Evolutionary conservation across 495 filamentous ascomycete species (phyloP).

Genomic region (Xylaria sp.): DNA sequence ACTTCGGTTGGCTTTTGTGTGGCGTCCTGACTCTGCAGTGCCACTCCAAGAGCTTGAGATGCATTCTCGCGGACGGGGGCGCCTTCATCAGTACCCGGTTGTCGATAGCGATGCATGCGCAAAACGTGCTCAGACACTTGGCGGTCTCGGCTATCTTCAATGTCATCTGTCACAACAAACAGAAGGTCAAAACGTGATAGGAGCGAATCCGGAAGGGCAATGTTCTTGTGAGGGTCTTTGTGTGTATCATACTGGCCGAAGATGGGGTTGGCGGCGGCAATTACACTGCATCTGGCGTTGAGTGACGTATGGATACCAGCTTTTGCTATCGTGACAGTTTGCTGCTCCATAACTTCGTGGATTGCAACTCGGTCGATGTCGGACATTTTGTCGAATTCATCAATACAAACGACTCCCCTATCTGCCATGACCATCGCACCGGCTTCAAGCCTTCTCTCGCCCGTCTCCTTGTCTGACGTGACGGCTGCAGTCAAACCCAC

Average conservation of each 20-base stretch:
- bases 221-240: slow-evolving; percentile 98
- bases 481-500: slow-evolving; percentile 98
- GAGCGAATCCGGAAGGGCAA: slow-evolving; percentile 95
- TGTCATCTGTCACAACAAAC: slow-evolving; percentile 98
- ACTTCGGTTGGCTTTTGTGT: slow-evolving; percentile 78
- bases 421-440: slow-evolving; percentile 99
- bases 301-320: slow-evolving; percentile 98
- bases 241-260: slow-evolving; percentile 98
- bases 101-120: slow-evolving; percentile 95
- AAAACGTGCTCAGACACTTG: slow-evolving; percentile 96
- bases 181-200: slow-evolving; percentile 98
- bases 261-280: slow-evolving; percentile 96
- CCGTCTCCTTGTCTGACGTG: slow-evolving; percentile 96
- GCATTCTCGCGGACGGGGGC: slow-evolving; percentile 90
- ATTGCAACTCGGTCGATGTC: slow-evolving; percentile 98
- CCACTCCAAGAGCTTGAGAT: slow-evolving; percentile 86
- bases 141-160: slow-evolving; percentile 89
- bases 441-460: slow-evolving; percentile 91
- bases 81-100: slow-evolving; percentile 93
- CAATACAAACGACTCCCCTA: slow-evolving; percentile 97
- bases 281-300: slow-evolving; percentile 95
- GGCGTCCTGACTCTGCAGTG: slow-evolving; percentile 78
- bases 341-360: slow-evolving; percentile 99
- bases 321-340: slow-evolving; percentile 99
- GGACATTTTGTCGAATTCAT: slow-evolving; percentile 99